These are phyloP conservation scores for Marasmius sp. DNA, from an alignment of 1,284 basidiomycete genomes.

Conservation along the genomic window DNA sequence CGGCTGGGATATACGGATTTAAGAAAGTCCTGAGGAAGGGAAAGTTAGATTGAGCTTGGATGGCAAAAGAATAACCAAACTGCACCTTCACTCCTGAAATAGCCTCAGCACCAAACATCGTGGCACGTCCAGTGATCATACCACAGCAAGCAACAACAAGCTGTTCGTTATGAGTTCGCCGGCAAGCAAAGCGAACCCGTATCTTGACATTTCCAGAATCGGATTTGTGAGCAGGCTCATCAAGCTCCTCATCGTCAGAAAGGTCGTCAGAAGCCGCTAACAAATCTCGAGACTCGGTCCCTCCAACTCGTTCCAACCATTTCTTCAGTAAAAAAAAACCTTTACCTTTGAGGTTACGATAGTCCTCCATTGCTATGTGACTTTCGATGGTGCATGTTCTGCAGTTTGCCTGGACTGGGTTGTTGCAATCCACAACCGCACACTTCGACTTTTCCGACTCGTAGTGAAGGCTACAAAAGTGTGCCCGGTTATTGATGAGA, in stretches of 20 bases:
- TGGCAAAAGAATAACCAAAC: background rate
- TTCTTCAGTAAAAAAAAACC: too few relatives aligned
- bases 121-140: slow-evolving; percentile 18
- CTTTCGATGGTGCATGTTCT: too few relatives aligned
- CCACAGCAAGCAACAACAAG: slow-evolving; percentile 22
- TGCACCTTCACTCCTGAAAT: slow-evolving; percentile 9
- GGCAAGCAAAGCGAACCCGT: slow-evolving; percentile 16
- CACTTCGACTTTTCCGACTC: too few relatives aligned
- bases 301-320: too few relatives aligned
- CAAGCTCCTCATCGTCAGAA: background rate
- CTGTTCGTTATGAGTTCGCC: slow-evolving; percentile 25
- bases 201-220: slow-evolving; percentile 1
- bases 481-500: too few relatives aligned
- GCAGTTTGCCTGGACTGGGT: too few relatives aligned
- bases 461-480: too few relatives aligned
- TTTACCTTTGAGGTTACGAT: too few relatives aligned
- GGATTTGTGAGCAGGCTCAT: background rate
- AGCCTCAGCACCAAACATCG: slow-evolving; percentile 20
- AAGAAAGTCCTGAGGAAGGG: background rate
- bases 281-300: too few relatives aligned
- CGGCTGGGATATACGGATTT: slow-evolving; percentile 1
- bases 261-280: too few relatives aligned
- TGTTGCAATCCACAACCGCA: too few relatives aligned
- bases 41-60: background rate
- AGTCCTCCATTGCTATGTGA: too few relatives aligned